A percentile compares a stretch with the other conserved stretches of the same genome.
phyloP scores from a whole-genome alignment of 495 filamentous ascomycete species.

The Friedmanniomyces endolithicus region DNA sequence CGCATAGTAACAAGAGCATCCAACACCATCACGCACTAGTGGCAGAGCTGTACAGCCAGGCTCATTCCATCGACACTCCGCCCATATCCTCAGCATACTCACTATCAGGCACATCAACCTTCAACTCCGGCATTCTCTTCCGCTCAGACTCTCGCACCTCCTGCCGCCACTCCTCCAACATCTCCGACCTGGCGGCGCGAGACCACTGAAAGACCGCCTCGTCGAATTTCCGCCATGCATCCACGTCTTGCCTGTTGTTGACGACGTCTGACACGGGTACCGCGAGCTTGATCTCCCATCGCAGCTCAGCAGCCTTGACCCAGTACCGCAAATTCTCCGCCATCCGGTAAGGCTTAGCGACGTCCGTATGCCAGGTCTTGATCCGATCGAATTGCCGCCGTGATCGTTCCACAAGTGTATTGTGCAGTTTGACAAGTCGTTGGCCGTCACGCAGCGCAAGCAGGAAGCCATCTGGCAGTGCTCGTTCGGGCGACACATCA shows the following conservation, averaged over 20 bases:
- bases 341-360: conserved; percentile 82
- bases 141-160: conserved; percentile 10
- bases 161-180: conserved; percentile 48
- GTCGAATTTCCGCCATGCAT: conserved; percentile 71
- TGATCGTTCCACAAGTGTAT: conserved; percentile 72
- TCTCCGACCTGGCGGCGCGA: conserved; percentile 60
- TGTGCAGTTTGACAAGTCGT: conserved; percentile 74
- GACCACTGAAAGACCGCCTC: conserved; percentile 70
- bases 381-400: conserved; percentile 84
- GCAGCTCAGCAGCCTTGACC: conserved; percentile 87
- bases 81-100: not conserved
- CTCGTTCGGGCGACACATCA: conserved; percentile 31
- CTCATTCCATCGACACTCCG: not conserved
- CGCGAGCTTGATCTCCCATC: conserved; percentile 72
- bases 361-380: conserved; percentile 73
- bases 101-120: conserved; percentile 8
- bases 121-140: conserved; percentile 12
- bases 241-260: conserved; percentile 51
- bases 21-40: not conserved
- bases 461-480: conserved; percentile 65
- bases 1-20: no score
- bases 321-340: conserved; percentile 92
- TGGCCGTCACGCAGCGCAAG: conserved; percentile 62
- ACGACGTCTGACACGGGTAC: conserved; percentile 46
- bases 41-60: not conserved